Evolutionary conservation across 202 grass and related monocot genomes (phyloP).

Genomic region (Schoenoplectus tabernaemontani): DNA sequence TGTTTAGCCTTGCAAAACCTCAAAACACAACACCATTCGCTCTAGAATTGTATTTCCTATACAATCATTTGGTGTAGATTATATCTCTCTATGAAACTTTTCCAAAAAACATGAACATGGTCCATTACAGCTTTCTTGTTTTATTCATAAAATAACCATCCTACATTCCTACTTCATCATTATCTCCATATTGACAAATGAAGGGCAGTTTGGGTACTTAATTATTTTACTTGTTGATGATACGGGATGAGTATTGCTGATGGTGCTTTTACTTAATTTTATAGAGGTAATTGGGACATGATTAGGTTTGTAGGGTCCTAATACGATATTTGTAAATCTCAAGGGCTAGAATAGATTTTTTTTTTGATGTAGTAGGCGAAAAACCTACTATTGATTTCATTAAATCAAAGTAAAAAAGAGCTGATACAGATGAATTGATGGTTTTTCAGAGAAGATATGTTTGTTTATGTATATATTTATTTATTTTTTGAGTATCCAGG

Average conservation of each 20-base stretch:
- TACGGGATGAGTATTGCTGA: background rate
- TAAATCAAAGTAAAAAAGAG: too few species aligned
- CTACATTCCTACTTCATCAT: background rate
- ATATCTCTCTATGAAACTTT: background rate
- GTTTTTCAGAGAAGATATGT: background rate
- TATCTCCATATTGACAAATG: background rate
- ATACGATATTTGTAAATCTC: background rate
- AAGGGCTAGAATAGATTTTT: background rate
- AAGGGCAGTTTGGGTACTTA: background rate
- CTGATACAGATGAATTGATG: too few species aligned
- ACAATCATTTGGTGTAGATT: background rate
- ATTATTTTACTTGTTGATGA: background rate
- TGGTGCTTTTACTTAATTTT: background rate
- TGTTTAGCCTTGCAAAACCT: background rate
- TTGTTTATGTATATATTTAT: background rate
- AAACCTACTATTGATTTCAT: too few species aligned
- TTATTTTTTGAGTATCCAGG: slow-evolving; percentile 32
- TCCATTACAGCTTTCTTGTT: background rate
- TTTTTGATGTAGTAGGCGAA: too few species aligned
- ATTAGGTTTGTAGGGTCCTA: slow-evolving; percentile 4
- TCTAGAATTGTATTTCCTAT: background rate
- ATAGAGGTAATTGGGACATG: background rate
- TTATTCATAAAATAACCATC: background rate
- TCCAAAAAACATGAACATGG: background rate
- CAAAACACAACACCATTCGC: background rate